Percentiles rank a stretch among this genome's conserved stretches.
These are phyloP conservation scores for Yarrowia porcina DNA, from an alignment of 805 yeast genomes.

Conservation along the genomic window DNA sequence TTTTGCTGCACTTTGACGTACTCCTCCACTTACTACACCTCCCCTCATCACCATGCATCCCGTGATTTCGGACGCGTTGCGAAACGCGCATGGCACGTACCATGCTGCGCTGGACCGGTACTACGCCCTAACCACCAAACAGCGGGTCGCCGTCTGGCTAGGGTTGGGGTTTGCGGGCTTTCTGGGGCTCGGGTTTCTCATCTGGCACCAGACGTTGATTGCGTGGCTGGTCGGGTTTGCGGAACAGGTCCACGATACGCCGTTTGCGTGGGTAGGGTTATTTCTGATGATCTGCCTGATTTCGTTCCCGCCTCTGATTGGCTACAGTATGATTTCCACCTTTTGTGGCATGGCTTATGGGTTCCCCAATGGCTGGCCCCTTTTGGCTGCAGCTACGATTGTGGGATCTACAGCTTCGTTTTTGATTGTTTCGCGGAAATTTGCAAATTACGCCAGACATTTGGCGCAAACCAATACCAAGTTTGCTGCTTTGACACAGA, in stretches of 20 bases:
- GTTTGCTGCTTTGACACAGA: slow-evolving; percentile 70
- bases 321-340: slow-evolving; percentile 67
- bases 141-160: slow-evolving; percentile 27
- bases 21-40: too few species aligned
- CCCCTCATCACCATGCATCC: slow-evolving; percentile 14
- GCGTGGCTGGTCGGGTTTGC: slow-evolving; percentile 37
- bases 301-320: slow-evolving; percentile 87
- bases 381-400: slow-evolving; percentile 65
- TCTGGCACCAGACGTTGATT: slow-evolving; percentile 39
- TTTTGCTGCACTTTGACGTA: too few species aligned
- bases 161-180: slow-evolving; percentile 20
- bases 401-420: slow-evolving; percentile 77
- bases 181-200: slow-evolving; percentile 32
- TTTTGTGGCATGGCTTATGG: slow-evolving; percentile 82
- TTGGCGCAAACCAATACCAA: slow-evolving; percentile 60
- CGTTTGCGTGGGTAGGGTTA: slow-evolving; percentile 43
- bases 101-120: slow-evolving; percentile 24
- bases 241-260: slow-evolving; percentile 35
- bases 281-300: slow-evolving; percentile 57
- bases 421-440: slow-evolving; percentile 41
- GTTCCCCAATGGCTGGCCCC: slow-evolving; percentile 71
- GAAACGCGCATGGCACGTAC: slow-evolving; percentile 23
- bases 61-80: slow-evolving; percentile 21
- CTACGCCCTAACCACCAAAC: slow-evolving; percentile 22
- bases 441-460: slow-evolving; percentile 55